These are phyloP conservation scores for Pseudogymnoascus sp. DNA, from an alignment of 2,329 filamentous ascomycete species.

Conservation along the genomic window DNA sequence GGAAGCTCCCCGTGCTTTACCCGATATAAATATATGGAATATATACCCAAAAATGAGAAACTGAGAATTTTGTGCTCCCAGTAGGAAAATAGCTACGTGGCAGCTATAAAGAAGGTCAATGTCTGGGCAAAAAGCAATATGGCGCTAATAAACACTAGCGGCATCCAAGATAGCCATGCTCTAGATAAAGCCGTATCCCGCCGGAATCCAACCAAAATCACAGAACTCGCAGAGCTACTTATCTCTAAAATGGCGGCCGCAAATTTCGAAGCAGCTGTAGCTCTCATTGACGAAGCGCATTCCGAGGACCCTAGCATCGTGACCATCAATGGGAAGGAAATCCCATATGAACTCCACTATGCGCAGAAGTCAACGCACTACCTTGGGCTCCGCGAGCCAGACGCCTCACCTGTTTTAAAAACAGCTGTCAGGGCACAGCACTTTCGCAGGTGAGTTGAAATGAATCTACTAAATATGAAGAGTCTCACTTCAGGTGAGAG, in stretches of 20 bases:
- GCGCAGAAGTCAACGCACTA: slow-evolving; percentile 71
- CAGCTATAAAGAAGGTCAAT: neutral
- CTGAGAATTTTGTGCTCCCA: neutral
- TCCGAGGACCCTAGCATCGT: slow-evolving; percentile 55
- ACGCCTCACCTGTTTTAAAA: slow-evolving; percentile 58
- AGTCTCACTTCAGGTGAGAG: neutral
- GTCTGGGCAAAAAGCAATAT: neutral
- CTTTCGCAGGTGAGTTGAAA: slow-evolving; percentile 50
- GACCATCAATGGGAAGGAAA: slow-evolving; percentile 34
- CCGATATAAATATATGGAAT: neutral
- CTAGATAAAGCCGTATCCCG: neutral
- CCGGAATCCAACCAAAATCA: neutral
- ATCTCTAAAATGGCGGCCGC: slow-evolving; percentile 14
- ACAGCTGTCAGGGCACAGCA: slow-evolving; percentile 80
- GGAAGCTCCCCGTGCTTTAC: neutral
- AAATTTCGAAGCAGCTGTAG: slow-evolving; percentile 45
- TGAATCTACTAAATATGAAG: neutral
- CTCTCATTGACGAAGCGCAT: slow-evolving; percentile 67
- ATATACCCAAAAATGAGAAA: neutral
- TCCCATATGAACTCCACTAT: slow-evolving; percentile 77
- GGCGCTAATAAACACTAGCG: neutral
- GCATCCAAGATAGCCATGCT: neutral
- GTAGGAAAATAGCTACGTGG: neutral
- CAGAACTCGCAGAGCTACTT: neutral
- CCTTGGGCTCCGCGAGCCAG: slow-evolving; percentile 52